Conservation (phyloP, 2,329 filamentous ascomycete genomes). For the Meredithiella fracta region DNA sequence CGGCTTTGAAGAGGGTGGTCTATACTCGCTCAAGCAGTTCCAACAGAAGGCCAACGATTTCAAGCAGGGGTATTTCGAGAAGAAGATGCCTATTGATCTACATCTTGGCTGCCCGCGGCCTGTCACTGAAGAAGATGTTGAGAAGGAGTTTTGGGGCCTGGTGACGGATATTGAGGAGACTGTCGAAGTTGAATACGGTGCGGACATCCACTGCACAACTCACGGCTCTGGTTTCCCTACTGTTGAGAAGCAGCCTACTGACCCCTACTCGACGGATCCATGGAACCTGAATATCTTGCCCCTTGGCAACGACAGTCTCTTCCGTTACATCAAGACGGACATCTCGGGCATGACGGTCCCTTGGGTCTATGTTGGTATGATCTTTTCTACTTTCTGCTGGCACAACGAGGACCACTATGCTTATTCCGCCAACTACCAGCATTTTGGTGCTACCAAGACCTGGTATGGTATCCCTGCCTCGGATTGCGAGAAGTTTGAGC, state of each 20-base stretch:
- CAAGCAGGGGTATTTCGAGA: constrained; percentile 84
- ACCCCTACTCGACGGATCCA: constrained; percentile 73
- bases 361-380: constrained; percentile 99
- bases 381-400: constrained; percentile 99
- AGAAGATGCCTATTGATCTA: constrained; percentile 76
- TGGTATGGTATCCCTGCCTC: constrained; percentile 97
- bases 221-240: constrained; percentile 96
- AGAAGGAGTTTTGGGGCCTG: constrained; percentile 90
- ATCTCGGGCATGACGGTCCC: constrained; percentile 98
- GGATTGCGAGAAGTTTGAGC: constrained; percentile 87
- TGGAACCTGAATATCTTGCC: constrained; percentile 95
- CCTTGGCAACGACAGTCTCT: constrained; percentile 77
- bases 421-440: constrained; percentile 96
- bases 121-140: constrained; percentile 87
- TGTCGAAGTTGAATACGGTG: constrained; percentile 94
- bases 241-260: constrained; percentile 72
- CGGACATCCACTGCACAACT: constrained; percentile 94
- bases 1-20: constrained; percentile 88
- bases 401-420: constrained; percentile 97
- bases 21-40: constrained; percentile 90
- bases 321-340: constrained; percentile 93
- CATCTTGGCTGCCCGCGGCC: constrained; percentile 63
- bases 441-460: constrained; percentile 94
- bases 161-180: constrained; percentile 90
- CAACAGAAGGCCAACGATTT: constrained; percentile 92